phyloP scores from a whole-genome alignment of 345 rosid genomes.

The Trapa bicornis region DNA sequence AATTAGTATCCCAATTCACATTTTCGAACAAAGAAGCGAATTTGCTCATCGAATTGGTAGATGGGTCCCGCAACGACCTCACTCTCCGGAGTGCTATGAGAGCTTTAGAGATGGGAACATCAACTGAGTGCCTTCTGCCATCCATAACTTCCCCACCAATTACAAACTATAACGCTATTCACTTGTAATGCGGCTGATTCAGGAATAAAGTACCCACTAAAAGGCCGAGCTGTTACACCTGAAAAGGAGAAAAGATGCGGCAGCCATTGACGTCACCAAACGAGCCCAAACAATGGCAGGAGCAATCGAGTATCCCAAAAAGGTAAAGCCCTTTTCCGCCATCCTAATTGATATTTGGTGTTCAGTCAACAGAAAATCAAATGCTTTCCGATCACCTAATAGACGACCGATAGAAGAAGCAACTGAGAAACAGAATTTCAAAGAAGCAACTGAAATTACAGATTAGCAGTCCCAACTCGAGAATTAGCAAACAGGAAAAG shows the following conservation, averaged over 20 bases:
- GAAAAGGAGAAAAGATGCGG: conserved; percentile 10
- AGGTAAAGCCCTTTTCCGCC: not conserved
- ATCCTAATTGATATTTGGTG: conserved; percentile 1
- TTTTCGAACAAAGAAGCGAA: conserved; percentile 69
- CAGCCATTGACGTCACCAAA: conserved; percentile 11
- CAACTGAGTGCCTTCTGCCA: conserved; percentile 78
- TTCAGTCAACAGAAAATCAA: not conserved
- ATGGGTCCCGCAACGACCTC: conserved; percentile 86
- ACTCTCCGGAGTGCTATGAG: conserved; percentile 88
- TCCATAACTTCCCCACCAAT: conserved; percentile 30
- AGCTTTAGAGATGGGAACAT: conserved; percentile 78
- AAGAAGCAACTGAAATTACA: not conserved
- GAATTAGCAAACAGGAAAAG: not conserved
- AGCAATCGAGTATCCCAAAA: conserved; percentile 1
- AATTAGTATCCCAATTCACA: conserved; percentile 78
- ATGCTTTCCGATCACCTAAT: too few species aligned
- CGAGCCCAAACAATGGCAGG: not conserved
- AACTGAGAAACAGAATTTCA: not conserved
- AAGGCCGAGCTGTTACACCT: conserved; percentile 16
- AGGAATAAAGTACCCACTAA: not conserved
- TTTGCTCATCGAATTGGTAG: conserved; percentile 89
- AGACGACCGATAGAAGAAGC: too few species aligned
- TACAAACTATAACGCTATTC: not conserved
- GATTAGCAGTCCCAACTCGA: not conserved
- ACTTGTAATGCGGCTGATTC: not conserved